phyloP scores from a whole-genome alignment of 257 asterid genomes.

The Salvia miltiorrhiza region DNA sequence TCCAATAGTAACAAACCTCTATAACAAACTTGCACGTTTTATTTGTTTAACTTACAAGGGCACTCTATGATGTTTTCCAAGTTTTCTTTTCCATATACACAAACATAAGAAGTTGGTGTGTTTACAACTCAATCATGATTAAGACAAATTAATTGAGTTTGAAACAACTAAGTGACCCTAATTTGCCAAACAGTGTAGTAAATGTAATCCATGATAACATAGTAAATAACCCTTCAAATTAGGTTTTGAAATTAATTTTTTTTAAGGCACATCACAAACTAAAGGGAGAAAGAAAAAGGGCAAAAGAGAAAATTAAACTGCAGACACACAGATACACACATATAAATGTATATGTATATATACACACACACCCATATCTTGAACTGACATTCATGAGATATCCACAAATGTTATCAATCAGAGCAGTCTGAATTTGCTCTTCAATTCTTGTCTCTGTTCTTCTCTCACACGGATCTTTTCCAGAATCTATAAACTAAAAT shows the following conservation, averaged over 20 bases:
- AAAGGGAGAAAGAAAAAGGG: too few relatives aligned
- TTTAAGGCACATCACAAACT: neutral
- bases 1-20: neutral
- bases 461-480: constrained; percentile 28
- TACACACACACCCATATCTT: neutral
- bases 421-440: constrained; percentile 22
- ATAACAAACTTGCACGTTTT: neutral
- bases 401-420: constrained; percentile 17
- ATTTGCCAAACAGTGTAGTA: neutral
- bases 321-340: neutral
- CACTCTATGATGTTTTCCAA: neutral
- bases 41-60: neutral
- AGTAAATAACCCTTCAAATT: neutral
- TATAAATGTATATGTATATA: neutral
- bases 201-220: neutral
- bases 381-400: constrained; percentile 19
- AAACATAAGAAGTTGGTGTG: neutral
- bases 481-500: constrained; percentile 25
- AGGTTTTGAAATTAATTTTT: neutral
- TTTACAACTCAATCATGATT: neutral
- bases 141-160: neutral
- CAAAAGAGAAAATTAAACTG: neutral
- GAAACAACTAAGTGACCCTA: neutral
- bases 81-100: neutral
- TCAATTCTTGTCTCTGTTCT: constrained; percentile 23